A percentile compares a stretch with the other conserved stretches of the same genome.
Evolutionary conservation across 805 yeast genomes (phyloP).

Genomic region (Sugiyamaella smithiae): DNA sequence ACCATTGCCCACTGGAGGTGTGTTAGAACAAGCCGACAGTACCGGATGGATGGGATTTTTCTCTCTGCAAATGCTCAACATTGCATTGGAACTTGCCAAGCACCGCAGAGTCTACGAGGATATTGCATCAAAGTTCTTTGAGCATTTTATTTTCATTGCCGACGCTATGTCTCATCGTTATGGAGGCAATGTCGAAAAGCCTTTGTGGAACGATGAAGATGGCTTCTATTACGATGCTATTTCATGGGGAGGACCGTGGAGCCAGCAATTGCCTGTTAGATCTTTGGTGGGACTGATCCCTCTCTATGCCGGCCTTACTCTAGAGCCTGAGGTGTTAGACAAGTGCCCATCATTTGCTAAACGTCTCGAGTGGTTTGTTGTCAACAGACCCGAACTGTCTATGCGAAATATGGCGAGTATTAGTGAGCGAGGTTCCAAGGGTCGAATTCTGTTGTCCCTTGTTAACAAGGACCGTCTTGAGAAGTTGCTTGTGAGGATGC

Average conservation of each 20-base stretch:
- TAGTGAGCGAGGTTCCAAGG: slow-evolving; percentile 75
- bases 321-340: slow-evolving; percentile 78
- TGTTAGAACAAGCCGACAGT: slow-evolving; percentile 87
- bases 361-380: slow-evolving; percentile 79
- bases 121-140: slow-evolving; percentile 90
- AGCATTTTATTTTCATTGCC: slow-evolving; percentile 85
- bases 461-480: slow-evolving; percentile 76
- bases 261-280: slow-evolving; percentile 73
- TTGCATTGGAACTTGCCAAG: slow-evolving; percentile 85
- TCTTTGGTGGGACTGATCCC: slow-evolving; percentile 92
- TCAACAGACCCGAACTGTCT: slow-evolving; percentile 64
- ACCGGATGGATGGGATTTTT: slow-evolving; percentile 98
- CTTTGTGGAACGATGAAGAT: slow-evolving; percentile 88
- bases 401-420: slow-evolving; percentile 84
- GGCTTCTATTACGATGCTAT: slow-evolving; percentile 89
- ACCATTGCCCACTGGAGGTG: slow-evolving; percentile 90
- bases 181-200: slow-evolving; percentile 49
- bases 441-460: slow-evolving; percentile 71
- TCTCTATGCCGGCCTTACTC: slow-evolving; percentile 79
- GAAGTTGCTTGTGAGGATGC: slow-evolving; percentile 72
- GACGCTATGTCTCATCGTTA: slow-evolving; percentile 83
- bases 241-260: slow-evolving; percentile 66
- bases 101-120: slow-evolving; percentile 84
- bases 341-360: slow-evolving; percentile 79
- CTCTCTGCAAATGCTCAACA: slow-evolving; percentile 84